Percentiles rank a stretch among this genome's conserved stretches.
Evolutionary conservation across 2,329 filamentous ascomycete genomes (phyloP).

Genomic region (Beauveria varroae): DNA sequence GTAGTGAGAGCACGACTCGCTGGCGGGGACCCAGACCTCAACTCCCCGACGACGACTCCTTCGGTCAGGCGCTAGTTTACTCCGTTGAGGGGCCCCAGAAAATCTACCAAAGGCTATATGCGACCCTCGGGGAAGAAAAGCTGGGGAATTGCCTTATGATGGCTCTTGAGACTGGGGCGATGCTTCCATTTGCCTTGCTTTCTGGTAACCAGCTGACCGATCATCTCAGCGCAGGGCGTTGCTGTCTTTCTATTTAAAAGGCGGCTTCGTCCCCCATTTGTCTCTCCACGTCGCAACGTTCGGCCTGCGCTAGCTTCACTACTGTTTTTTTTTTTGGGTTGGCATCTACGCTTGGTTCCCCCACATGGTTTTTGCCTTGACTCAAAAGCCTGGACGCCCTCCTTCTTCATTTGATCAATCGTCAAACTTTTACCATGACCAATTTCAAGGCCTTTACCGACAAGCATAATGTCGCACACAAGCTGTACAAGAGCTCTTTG

Average conservation of each 20-base stretch:
- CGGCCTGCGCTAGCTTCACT: background rate
- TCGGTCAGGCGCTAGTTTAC: background rate
- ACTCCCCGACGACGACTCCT: background rate
- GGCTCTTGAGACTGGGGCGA: background rate
- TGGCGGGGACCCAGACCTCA: background rate
- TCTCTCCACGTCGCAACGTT: background rate
- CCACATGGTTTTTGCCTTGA: constrained; percentile 1
- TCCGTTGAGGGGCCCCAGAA: background rate
- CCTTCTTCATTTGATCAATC: background rate
- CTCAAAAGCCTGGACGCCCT: background rate
- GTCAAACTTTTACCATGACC: background rate
- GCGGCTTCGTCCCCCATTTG: background rate
- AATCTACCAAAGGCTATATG: background rate
- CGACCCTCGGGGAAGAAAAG: background rate
- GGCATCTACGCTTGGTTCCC: background rate
- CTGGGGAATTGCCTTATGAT: constrained; percentile 2
- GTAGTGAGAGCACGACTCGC: background rate
- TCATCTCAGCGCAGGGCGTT: background rate
- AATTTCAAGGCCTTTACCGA: constrained; percentile 4
- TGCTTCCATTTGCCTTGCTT: background rate
- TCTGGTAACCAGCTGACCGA: background rate
- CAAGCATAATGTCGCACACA: constrained; percentile 35
- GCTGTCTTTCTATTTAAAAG: background rate
- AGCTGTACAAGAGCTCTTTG: constrained; percentile 46
- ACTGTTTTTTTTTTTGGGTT: background rate